Base-by-base conservation (phyloP, 2,329 filamentous ascomycete species). In the Alternaria conjuncta region DNA sequence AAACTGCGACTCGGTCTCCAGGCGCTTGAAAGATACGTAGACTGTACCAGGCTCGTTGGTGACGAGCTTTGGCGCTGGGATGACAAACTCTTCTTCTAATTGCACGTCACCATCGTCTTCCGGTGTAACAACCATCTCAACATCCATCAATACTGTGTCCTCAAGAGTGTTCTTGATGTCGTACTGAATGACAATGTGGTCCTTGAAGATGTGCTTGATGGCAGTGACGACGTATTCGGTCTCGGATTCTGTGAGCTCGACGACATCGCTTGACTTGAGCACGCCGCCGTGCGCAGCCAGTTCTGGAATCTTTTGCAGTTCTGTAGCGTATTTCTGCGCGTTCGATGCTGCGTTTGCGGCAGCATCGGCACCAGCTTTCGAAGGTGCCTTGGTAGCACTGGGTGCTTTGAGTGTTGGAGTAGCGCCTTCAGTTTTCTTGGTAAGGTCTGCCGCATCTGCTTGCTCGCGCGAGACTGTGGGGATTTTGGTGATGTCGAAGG, bases 201-300 rank as follows among this genome's bases (percentile, higher is more conserved):
- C 93, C 83, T 97, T 97, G 89, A 97, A 99, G 75, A 99, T 89
- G 79, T 99, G 96, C 85, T 99, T 99, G 81, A 97, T 88, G 21
- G 96, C 90, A 36, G 88, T 90, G 64, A 99, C 96, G 55, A 97
- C 94, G 74, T 99, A 99, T 81, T 99, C 96, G 20, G 95, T 98
- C 82, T 98, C 96, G 57, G 93, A 93, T 81, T 99, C 96, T 18
- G 96, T 98, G 66, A 99, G 89, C 81, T 97, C 95, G 70, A 97
- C 88, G 54, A 92, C 83, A 25, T 88, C 82, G 63, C 93, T 97
- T 46, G 94, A 97, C 84, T 97, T 98, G 84, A 99, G 91, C 12
- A 98, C 89, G 69, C 87, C 87, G 73, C 96, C 96, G 79, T 97
- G 97, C 69, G 91, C 89, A 77, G 91, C 92, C 85, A 99, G 89